A percentile compares a stretch with the other conserved stretches of the same genome.
Evolutionary conservation across 2,329 filamentous ascomycete species (phyloP).

Genomic region (Xylariaceae sp.): DNA sequence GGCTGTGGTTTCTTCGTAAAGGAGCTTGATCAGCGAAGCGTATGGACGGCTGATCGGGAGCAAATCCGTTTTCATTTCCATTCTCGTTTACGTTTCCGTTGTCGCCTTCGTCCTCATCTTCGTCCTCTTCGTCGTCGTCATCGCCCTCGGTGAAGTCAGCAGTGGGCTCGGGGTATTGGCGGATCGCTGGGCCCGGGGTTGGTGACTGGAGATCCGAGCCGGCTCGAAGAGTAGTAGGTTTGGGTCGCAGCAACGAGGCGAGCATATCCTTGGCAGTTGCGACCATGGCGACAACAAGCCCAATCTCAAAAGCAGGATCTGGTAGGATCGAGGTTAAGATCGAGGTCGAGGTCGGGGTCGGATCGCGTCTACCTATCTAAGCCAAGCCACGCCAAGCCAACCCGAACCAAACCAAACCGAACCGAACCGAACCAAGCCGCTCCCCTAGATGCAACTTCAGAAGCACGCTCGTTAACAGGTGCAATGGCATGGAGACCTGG

Average conservation of each 20-base stretch:
- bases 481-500: constrained; percentile 21
- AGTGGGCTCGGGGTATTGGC: constrained; percentile 42
- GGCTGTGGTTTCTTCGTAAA: constrained; percentile 30
- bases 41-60: constrained; percentile 28
- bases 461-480: constrained; percentile 16
- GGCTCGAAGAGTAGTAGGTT: constrained; percentile 24
- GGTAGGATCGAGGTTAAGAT: neutral
- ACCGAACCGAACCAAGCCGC: constrained; percentile 6
- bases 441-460: constrained; percentile 24
- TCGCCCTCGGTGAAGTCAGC: constrained; percentile 64
- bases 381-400: constrained; percentile 22
- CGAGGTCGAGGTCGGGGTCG: constrained; percentile 6
- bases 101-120: constrained; percentile 62
- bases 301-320: constrained; percentile 8
- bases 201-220: constrained; percentile 28
- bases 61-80: constrained; percentile 39
- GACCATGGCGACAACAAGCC: constrained; percentile 25
- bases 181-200: constrained; percentile 30
- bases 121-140: constrained; percentile 60
- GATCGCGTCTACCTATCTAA: constrained; percentile 14
- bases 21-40: constrained; percentile 39
- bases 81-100: constrained; percentile 62
- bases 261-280: constrained; percentile 33
- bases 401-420: constrained; percentile 3
- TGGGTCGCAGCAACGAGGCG: constrained; percentile 31